These are phyloP conservation scores for Craterostigma plantagineum DNA, from an alignment of 257 asterid genomes.

Conservation along the genomic window DNA sequence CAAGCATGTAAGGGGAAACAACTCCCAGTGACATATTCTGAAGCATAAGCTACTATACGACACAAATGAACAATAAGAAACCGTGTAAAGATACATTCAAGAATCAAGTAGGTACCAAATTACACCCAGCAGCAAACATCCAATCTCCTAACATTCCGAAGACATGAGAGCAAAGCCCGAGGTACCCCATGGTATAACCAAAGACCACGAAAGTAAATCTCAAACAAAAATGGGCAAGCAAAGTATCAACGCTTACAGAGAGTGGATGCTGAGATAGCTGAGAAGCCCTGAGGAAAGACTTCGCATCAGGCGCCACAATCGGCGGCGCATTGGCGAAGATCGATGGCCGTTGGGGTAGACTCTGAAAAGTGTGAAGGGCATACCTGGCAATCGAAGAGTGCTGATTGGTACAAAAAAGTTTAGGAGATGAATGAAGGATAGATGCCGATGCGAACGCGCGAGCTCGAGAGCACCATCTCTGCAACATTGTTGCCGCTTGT, in stretches of 20 bases:
- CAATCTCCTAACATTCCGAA: too few species aligned
- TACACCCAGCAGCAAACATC: too few species aligned
- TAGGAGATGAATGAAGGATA: constrained; percentile 14
- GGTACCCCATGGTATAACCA: neutral
- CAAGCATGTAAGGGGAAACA: too few species aligned
- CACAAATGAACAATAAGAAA: neutral
- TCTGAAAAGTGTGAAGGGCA: constrained; percentile 21
- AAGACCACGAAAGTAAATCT: neutral
- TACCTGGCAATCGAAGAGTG: constrained; percentile 14
- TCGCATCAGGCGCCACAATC: constrained; percentile 12
- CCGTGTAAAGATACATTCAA: too few species aligned
- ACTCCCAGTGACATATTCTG: too few species aligned
- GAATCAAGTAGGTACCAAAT: too few species aligned
- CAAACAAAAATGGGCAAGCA: too few species aligned
- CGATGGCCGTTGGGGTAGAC: constrained; percentile 13
- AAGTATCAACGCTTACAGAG: constrained; percentile 21
- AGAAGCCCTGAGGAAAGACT: constrained; percentile 15
- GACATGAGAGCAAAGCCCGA: too few species aligned
- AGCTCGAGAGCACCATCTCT: constrained; percentile 39
- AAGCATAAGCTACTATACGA: too few species aligned
- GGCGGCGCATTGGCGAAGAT: constrained; percentile 6
- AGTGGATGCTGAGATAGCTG: constrained; percentile 12
- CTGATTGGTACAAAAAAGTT: constrained; percentile 5
- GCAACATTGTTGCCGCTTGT: constrained; percentile 13
- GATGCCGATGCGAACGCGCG: constrained; percentile 29